These are phyloP conservation scores for Penicillium palitans DNA, from an alignment of 2,329 filamentous ascomycete genomes.

Conservation along the genomic window DNA sequence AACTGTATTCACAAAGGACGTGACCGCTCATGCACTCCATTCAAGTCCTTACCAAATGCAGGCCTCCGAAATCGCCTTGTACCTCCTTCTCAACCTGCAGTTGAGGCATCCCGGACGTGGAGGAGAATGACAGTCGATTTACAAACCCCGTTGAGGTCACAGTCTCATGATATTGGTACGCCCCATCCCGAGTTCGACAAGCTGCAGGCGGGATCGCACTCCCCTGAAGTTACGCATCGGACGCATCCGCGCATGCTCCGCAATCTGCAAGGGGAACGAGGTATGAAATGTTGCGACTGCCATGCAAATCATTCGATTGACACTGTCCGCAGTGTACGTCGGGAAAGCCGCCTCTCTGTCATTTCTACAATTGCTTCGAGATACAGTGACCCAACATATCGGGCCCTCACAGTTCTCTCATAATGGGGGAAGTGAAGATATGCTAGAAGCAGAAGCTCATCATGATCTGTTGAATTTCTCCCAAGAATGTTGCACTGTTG, in stretches of 20 bases:
- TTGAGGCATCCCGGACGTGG: no score
- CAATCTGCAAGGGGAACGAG: conserved; percentile 55
- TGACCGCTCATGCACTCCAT: conserved; percentile 39
- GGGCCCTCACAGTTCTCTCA: conserved; percentile 58
- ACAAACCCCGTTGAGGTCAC: conserved; percentile 6
- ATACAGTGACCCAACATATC: conserved; percentile 51
- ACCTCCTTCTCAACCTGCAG: background rate
- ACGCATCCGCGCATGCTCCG: conserved; percentile 49
- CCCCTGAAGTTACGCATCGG: conserved; percentile 33
- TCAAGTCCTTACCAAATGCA: conserved; percentile 30
- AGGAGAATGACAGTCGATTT: background rate
- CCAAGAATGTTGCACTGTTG: conserved; percentile 31
- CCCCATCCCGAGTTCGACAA: conserved; percentile 3
- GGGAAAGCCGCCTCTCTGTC: conserved; percentile 48
- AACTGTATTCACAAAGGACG: conserved; percentile 50
- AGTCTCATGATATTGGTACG: background rate
- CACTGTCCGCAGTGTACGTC: conserved; percentile 28
- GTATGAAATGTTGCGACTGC: conserved; percentile 31
- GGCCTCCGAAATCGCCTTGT: conserved; percentile 15
- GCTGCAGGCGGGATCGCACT: conserved; percentile 21
- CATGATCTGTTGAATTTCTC: conserved; percentile 37
- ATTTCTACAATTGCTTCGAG: conserved; percentile 56
- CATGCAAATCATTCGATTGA: conserved; percentile 48
- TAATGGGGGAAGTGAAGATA: conserved; percentile 52
- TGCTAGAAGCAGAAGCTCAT: conserved; percentile 53